phyloP scores from a whole-genome alignment of 306 rosid species.

The Cucumis hystrix region DNA sequence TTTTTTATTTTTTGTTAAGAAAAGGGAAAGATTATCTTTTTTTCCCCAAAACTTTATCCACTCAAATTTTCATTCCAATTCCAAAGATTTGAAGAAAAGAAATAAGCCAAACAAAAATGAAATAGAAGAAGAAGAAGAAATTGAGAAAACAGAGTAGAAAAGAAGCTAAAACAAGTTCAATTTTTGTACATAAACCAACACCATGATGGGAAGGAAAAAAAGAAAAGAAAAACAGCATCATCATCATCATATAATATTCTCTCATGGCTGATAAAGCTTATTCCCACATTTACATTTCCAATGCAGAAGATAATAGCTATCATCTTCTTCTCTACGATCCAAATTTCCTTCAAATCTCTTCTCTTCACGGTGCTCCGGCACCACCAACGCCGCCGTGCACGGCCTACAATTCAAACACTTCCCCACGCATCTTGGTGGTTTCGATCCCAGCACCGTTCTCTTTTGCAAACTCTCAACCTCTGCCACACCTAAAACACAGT shows the following conservation, averaged over 20 bases:
- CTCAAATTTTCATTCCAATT: not conserved
- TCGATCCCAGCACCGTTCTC: conserved; percentile 57
- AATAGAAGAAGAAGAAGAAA: not conserved
- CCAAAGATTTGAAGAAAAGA: not conserved
- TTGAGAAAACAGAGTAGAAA: not conserved
- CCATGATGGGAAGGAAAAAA: not conserved
- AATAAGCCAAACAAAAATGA: not conserved
- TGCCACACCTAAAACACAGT: not conserved
- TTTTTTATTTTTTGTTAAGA: no score
- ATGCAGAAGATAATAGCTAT: conserved; percentile 56
- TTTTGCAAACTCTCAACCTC: not conserved
- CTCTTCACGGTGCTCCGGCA: conserved; percentile 36
- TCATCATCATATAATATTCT: not conserved
- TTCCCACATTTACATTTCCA: conserved; percentile 89
- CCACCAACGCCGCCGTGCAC: conserved; percentile 58
- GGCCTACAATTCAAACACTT: conserved; percentile 81
- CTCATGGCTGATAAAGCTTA: conserved; percentile 59
- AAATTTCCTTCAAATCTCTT: conserved; percentile 9
- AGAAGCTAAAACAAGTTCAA: not conserved
- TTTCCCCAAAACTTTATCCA: no score
- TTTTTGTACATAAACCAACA: not conserved
- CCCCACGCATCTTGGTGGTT: conserved; percentile 67
- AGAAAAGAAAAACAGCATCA: not conserved
- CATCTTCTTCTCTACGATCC: conserved; percentile 36
- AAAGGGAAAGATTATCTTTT: no score